Base-by-base conservation (phyloP, 2,329 filamentous ascomycete species). In the Fusarium tricinctum region DNA sequence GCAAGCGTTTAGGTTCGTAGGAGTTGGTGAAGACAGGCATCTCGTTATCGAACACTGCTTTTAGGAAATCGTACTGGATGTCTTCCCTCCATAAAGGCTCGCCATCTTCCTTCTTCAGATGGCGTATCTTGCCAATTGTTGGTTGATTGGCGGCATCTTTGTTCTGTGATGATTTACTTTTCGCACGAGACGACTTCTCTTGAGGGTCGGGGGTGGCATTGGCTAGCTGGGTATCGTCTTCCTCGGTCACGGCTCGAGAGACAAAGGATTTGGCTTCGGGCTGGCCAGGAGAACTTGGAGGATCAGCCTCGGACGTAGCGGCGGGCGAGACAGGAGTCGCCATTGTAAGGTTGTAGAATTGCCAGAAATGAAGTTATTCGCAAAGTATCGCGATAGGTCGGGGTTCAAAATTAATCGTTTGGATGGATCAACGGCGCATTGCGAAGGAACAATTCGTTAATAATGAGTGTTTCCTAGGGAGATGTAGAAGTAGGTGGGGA, bases 81-180 rank as follows among this genome's bases (percentile, higher is more conserved):
- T 97, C 93, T 77, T 89, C 90, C 73, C 93, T 86, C 93, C 93
- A 97, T 6, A 97, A 84, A 47, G 93, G 93, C 71, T 94, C 92
- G 74, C 93, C 93, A 75, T 97, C 93, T 65, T 94, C 92, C 79
- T 96, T 96, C 80, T 97, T 97, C 52, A 97, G 81, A 77, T 96
- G 92, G 53, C 91, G 83, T 59, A 97, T 93, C 82, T 96, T 97
- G 70, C 87, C 87, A 51, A 87, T 81, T 54, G 81, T 77, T 58
- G 76, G 77, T 52, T 79, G 77, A 39, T 74, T 73, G 54, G 77
- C 77, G 47, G 74, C 68, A 35, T 80, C 80, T 53, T 79, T 80
- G 50, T 66, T 73, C 45, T 78, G 75, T 47, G 76, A 74, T 20
- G 64, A 65, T 55, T 79, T 81, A 22, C 75, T 72, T 58, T 80